Conservation (phyloP, 768 basidiomycete genomes). For the Xerocomus spinulosus region DNA sequence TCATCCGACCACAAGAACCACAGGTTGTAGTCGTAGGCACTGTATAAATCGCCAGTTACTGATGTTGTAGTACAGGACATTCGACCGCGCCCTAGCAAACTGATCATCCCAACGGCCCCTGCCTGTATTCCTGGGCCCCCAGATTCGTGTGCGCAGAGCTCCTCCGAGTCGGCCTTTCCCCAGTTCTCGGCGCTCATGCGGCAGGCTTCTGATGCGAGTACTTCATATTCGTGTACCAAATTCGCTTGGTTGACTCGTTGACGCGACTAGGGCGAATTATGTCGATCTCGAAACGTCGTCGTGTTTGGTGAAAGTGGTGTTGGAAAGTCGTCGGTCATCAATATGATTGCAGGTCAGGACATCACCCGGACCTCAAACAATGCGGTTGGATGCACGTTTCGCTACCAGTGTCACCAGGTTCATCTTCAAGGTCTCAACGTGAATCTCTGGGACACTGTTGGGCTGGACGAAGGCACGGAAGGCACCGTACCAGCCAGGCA, state of each 20-base stretch:
- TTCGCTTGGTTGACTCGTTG: too few relatives aligned
- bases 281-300: conserved; percentile 30
- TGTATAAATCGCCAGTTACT: neutral
- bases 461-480: conserved; percentile 29
- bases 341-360: conserved; percentile 30
- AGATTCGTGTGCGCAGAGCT: conserved; percentile 5
- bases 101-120: conserved; percentile 10
- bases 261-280: conserved; percentile 6
- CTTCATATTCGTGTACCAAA: too few relatives aligned
- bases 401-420: conserved; percentile 20
- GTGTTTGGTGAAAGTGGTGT: conserved; percentile 40
- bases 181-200: conserved; percentile 9
- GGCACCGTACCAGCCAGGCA: conserved; percentile 24
- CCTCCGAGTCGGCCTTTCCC: conserved; percentile 8
- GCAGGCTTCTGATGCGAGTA: conserved; percentile 6
- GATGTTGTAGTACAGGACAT: conserved; percentile 10
- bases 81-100: conserved; percentile 4
- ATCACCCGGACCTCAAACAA: conserved; percentile 28
- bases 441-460: conserved; percentile 32
- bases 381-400: conserved; percentile 35
- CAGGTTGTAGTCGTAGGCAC: neutral
- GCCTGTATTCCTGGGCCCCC: neutral
- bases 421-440: conserved; percentile 15
- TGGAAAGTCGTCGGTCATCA: conserved; percentile 41
- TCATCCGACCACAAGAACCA: neutral